Evolutionary conservation across 2,329 filamentous ascomycete genomes (phyloP).

Genomic region (Fusarium sterilihyphosum): DNA sequence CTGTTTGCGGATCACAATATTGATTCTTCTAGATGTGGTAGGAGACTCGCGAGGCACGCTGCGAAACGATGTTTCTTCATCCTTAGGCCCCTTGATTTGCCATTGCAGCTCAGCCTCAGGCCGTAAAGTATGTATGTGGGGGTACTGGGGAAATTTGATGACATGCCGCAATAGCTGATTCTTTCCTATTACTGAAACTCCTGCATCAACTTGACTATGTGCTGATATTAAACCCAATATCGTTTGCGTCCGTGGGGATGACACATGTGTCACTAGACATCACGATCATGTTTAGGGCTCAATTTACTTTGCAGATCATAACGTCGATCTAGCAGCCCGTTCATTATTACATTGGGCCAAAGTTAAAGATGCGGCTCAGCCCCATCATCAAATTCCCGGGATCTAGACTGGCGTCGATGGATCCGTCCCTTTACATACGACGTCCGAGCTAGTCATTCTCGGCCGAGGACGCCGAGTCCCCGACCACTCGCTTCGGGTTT

Average conservation of each 20-base stretch:
- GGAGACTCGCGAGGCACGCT: not conserved
- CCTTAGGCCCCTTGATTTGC: constrained; percentile 9
- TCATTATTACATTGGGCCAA: not conserved
- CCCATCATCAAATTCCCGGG: not conserved
- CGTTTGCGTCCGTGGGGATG: not conserved
- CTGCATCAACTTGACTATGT: not conserved
- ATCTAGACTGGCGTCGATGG: not conserved
- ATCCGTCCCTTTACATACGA: not conserved
- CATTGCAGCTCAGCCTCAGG: not conserved
- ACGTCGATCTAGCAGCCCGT: constrained; percentile 1
- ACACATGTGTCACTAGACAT: not conserved
- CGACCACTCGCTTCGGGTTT: not conserved
- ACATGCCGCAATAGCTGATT: constrained; percentile 5
- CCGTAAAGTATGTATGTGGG: constrained; percentile 10
- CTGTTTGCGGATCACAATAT: constrained; percentile 15
- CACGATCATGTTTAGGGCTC: not conserved
- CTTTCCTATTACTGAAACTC: constrained; percentile 3
- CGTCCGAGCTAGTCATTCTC: not conserved
- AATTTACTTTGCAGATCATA: not conserved
- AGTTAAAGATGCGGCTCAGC: constrained; percentile 13
- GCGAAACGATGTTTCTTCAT: not conserved
- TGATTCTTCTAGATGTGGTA: not conserved
- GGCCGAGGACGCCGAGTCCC: not conserved
- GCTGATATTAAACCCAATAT: not conserved
- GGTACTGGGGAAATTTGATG: constrained; percentile 22